Percentiles rank a stretch among this genome's conserved stretches.
These are phyloP conservation scores for Colletotrichum spinosum DNA, from an alignment of 2,329 filamentous ascomycete species.

Conservation along the genomic window DNA sequence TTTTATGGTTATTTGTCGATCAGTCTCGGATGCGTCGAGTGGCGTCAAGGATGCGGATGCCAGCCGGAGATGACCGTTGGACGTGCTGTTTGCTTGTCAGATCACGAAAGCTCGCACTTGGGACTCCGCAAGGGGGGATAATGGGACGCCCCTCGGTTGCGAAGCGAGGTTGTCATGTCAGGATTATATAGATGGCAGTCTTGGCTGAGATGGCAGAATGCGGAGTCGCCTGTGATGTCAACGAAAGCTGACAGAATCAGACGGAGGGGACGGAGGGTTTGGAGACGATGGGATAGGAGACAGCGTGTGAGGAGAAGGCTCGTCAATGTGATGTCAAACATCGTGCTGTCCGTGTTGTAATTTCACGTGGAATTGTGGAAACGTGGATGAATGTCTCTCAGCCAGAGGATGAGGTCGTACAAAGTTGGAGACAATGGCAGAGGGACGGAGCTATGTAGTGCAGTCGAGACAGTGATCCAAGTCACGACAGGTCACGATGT, in stretches of 20 bases:
- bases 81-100: neutral
- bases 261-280: neutral
- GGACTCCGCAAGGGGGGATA: no score
- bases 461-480: no score
- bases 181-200: no score
- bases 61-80: neutral
- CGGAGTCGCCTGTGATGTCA: no score
- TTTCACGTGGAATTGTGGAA: conserved; percentile 19
- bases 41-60: neutral
- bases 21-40: conserved; percentile 5
- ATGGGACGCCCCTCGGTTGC: no score
- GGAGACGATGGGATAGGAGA: neutral
- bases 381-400: neutral
- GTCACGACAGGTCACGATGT: no score
- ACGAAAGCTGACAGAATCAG: neutral
- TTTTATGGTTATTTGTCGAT: neutral
- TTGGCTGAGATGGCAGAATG: no score
- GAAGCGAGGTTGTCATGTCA: neutral
- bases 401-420: no score
- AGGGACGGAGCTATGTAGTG: no score
- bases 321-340: conserved; percentile 3
- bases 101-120: no score
- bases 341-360: neutral
- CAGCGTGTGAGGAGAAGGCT: neutral
- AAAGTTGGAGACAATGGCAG: no score